Evolutionary conservation across 176 grass and related monocot species (phyloP).

Genomic region (Oryza officinalis): DNA sequence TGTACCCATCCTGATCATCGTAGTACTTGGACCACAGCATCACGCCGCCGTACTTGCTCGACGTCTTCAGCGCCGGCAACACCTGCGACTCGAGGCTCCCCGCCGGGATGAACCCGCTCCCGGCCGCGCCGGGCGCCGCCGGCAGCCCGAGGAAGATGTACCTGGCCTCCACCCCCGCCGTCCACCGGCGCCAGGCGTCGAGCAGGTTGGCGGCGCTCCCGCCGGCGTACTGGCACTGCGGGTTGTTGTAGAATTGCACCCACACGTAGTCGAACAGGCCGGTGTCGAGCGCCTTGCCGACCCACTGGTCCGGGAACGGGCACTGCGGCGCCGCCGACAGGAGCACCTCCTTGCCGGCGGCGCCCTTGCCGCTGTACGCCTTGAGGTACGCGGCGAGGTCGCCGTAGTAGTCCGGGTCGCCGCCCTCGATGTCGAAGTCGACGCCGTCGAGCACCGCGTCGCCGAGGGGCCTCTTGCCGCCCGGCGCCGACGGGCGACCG

Average conservation of each 20-base stretch:
- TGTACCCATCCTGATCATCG: slow-evolving; percentile 48
- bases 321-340: slow-evolving; percentile 64
- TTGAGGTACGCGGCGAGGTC: slow-evolving; percentile 53
- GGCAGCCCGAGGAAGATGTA: slow-evolving; percentile 56
- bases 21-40: slow-evolving; percentile 65
- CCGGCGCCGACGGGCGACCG: background rate
- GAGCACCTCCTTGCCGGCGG: slow-evolving; percentile 42
- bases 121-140: slow-evolving; percentile 41
- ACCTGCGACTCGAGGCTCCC: slow-evolving; percentile 44
- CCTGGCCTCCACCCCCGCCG: slow-evolving; percentile 35
- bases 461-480: slow-evolving; percentile 43
- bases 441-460: slow-evolving; percentile 55
- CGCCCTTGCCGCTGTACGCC: slow-evolving; percentile 18
- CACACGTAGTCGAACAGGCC: slow-evolving; percentile 73
- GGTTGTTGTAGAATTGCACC: slow-evolving; percentile 92
- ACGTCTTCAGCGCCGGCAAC: slow-evolving; percentile 42
- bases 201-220: slow-evolving; percentile 38
- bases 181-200: slow-evolving; percentile 57
- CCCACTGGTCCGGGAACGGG: slow-evolving; percentile 54
- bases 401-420: slow-evolving; percentile 49
- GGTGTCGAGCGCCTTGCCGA: slow-evolving; percentile 47
- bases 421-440: slow-evolving; percentile 73
- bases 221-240: slow-evolving; percentile 48
- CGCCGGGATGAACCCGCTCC: slow-evolving; percentile 54
- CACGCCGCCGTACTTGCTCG: slow-evolving; percentile 51